Evolutionary conservation across 2,329 filamentous ascomycete species (phyloP), one percentile per base, ranked within the genome.

Genomic region (Aspergillus udagawae): DNA sequence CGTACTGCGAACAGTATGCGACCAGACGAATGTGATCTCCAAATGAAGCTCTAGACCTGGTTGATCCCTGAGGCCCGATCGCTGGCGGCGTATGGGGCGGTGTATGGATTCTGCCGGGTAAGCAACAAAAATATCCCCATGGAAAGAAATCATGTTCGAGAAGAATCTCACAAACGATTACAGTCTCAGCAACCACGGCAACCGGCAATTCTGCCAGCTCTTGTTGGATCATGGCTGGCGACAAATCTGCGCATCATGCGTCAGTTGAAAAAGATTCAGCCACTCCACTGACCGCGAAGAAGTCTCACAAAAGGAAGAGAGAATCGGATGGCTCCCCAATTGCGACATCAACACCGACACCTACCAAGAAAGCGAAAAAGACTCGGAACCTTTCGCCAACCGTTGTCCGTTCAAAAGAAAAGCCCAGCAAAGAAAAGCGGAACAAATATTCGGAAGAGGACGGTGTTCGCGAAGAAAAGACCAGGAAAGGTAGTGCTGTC

Each of bases 181-280:
- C 12, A 4, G 23, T 10, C 44, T 47, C 23, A 14, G 4, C 21
- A 7, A 12, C 21, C 23, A 47, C 44, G 7, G 21, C 21, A 7
- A 23, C 21, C 44, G 25, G 44, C 41, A 21, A 35, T 65, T 65
- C 57, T 68, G 61, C 63, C 64, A 64, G 67, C 63, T 62, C 48
- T 55, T 54, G 5, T 28, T 49, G 47, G 47, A 70, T 54, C 56
- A 82, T 83, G 79, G 72, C 77, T 57, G 75, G 72, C 53, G 73
- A 75, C 50, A 73, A 81, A 38, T 79, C 81, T 61, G 71, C 75
- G 29, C 75, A 77, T 53, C 79, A 80, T 63, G 76, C 77, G 45
- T 78, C 79, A 53, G 73, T 77, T 2, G 63, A 63, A 42, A 67
- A 60, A 27, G 59, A 55, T 3, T 28, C 60, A 54, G 50, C 60